Percentiles rank a stretch among this genome's conserved stretches.
Conservation (phyloP, 495 filamentous ascomycete genomes). For the Lasiosphaeria ovina region DNA sequence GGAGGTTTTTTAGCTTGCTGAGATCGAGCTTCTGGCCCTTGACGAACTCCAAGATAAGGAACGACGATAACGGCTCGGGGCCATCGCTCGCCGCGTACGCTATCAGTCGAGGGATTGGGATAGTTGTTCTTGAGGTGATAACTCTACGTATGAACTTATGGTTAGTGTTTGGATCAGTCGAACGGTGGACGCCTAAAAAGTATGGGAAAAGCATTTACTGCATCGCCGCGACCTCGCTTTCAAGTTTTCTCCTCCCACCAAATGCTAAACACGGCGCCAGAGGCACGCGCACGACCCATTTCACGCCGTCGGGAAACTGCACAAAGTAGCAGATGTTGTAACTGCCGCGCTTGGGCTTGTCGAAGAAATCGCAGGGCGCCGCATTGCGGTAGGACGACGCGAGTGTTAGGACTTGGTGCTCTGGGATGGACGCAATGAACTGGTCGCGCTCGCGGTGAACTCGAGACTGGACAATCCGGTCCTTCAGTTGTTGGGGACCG, state of each 20-base stretch:
- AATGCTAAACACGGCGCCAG: constrained; percentile 27
- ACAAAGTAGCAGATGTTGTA: constrained; percentile 36
- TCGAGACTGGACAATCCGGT: constrained; percentile 11
- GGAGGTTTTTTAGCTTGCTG: too few relatives aligned
- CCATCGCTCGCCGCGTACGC: too few relatives aligned
- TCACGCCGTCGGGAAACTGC: constrained; percentile 24
- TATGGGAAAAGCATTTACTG: constrained; percentile 15
- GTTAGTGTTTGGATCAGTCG: too few relatives aligned
- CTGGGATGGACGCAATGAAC: constrained; percentile 17
- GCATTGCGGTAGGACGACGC: constrained; percentile 23
- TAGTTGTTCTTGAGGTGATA: too few relatives aligned
- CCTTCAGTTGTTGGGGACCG: constrained; percentile 1
- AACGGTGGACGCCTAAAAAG: too few relatives aligned
- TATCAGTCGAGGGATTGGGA: too few relatives aligned
- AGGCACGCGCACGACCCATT: constrained; percentile 34
- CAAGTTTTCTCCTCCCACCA: constrained; percentile 25
- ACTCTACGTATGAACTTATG: too few relatives aligned
- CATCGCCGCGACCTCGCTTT: constrained; percentile 33
- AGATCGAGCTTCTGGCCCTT: too few relatives aligned
- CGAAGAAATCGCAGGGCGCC: constrained; percentile 28
- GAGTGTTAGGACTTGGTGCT: constrained; percentile 7
- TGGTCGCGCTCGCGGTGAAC: constrained; percentile 12
- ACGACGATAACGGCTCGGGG: too few relatives aligned
- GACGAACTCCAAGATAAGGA: too few relatives aligned
- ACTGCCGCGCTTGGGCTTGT: constrained; percentile 24